A percentile compares a stretch with the other conserved stretches of the same genome.
Evolutionary conservation across 2,329 filamentous ascomycete genomes (phyloP).

Genomic region (Colletotrichum karsti): DNA sequence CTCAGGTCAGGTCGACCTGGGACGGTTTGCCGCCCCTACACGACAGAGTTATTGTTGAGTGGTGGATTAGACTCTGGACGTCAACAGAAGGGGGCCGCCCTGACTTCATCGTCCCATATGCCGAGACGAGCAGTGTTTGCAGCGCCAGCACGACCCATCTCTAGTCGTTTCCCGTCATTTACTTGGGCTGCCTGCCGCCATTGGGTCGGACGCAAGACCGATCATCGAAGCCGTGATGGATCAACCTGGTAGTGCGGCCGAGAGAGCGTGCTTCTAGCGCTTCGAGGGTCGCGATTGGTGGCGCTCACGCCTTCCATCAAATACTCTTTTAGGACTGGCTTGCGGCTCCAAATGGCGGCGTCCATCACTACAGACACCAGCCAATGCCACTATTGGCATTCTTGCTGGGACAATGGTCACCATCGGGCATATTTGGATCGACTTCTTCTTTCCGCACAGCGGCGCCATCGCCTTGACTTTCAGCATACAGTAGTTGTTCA

Average conservation of each 20-base stretch:
- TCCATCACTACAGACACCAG: background rate
- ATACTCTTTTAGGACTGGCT: background rate
- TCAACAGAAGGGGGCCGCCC: background rate
- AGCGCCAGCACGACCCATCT: conserved; percentile 4
- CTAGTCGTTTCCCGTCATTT: background rate
- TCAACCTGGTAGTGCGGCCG: background rate
- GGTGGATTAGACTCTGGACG: background rate
- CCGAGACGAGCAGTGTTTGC: conserved; percentile 19
- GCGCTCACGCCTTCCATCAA: background rate
- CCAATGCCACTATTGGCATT: background rate
- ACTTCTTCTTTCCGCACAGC: too few species aligned
- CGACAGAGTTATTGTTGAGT: background rate
- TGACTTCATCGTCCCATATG: conserved; percentile 17
- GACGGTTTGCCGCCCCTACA: background rate
- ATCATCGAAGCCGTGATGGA: background rate
- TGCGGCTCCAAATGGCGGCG: conserved; percentile 2
- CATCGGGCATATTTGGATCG: too few species aligned
- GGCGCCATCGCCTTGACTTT: too few species aligned
- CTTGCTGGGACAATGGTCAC: background rate
- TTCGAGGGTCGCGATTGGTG: conserved; percentile 1
- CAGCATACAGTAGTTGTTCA: too few species aligned
- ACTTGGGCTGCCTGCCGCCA: background rate
- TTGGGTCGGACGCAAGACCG: background rate
- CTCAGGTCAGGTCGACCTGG: background rate
- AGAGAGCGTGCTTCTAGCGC: background rate